Base-by-base conservation (phyloP, 1,284 basidiomycete species). In the Ustilago cynodontis region DNA sequence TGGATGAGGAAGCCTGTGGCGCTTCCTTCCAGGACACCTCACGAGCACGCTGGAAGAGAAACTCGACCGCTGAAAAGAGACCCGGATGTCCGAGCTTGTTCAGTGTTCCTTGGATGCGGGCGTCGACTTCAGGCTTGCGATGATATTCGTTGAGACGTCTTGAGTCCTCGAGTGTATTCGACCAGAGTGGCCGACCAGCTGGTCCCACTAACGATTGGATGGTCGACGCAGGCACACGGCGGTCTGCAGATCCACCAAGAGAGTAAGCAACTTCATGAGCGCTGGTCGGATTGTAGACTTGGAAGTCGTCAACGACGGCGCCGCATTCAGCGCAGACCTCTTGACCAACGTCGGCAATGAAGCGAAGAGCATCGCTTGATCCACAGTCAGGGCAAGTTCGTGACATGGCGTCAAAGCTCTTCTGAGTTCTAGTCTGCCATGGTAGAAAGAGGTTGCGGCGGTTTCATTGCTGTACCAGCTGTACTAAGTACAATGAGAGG, bases 71-170 rank as follows among this genome's bases (percentile, higher is more conserved):
- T 2, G 60, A 37, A 24, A 65, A 67, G 10, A 67, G 58, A 28
- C 50, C 53, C 2, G 64, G 50, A 31, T 65, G 28, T 14, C 68
- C 68, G 10, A 76, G 65, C 0, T 10, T 45, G 8, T 41, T 18
- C 26, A 76, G 57, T 0, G 61, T 66, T 8, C 54, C 56, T 43
- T 41, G 51, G 7, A 71, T 62, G 57, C 57, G 65, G 16, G 71
- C 65, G 20, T 68, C 61, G 16, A 73, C 71, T 53, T 73, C 65
- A 16, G 71, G 61, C 13, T 68, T 73, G 33, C 61, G 58, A n/a
- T 45, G 22, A 8, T 57, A 24, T 20, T 61, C 33, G 24, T 47
- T 61, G 35, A 39, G 18, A 3, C 24, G 43, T 3, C 65, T 52
- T 22, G 37, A 47, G 2, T 65, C 65, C 11, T 73, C 58, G 45